These are phyloP conservation scores for Cokeromyces recurvatus DNA, from an alignment of 371 early-diverging fungal genomes.

Conservation along the genomic window DNA sequence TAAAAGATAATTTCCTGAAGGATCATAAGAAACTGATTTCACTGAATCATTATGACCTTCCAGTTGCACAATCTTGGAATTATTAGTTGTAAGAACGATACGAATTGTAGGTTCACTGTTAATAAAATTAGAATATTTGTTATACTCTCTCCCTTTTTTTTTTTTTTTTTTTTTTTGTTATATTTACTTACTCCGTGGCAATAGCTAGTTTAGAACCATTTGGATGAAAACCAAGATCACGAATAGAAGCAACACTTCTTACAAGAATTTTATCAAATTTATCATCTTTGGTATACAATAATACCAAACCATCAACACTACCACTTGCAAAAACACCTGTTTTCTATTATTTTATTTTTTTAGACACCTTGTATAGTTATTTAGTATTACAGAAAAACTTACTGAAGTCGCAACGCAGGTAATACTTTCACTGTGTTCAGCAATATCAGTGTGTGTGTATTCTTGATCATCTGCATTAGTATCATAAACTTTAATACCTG, in stretches of 20 bases:
- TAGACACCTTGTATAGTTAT: neutral
- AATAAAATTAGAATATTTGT: neutral
- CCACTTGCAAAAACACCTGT: constrained; percentile 26
- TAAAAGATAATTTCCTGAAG: constrained; percentile 35
- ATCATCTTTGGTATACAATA: constrained; percentile 20
- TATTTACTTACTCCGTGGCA: constrained; percentile 35
- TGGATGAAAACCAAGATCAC: constrained; percentile 23
- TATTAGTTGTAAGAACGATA: constrained; percentile 27
- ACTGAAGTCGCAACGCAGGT: constrained; percentile 15
- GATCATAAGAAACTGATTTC: constrained; percentile 43
- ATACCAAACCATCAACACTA: constrained; percentile 32
- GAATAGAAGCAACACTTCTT: constrained; percentile 33
- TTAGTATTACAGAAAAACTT: neutral
- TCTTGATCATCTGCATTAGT: constrained; percentile 11
- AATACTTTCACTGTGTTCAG: constrained; percentile 15
- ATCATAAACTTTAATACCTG: constrained; percentile 15
- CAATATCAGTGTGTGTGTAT: constrained; percentile 1
- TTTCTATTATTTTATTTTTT: constrained; percentile 1
- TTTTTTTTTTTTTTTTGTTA: no score
- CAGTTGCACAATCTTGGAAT: constrained; percentile 25
- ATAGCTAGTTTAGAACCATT: constrained; percentile 34
- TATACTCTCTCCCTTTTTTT: neutral
- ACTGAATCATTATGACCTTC: constrained; percentile 40
- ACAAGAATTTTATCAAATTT: constrained; percentile 27
- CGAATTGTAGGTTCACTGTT: constrained; percentile 36